Base-by-base conservation (phyloP, 129 eudicot genomes). In the Chrysanthemum seticuspe region DNA sequence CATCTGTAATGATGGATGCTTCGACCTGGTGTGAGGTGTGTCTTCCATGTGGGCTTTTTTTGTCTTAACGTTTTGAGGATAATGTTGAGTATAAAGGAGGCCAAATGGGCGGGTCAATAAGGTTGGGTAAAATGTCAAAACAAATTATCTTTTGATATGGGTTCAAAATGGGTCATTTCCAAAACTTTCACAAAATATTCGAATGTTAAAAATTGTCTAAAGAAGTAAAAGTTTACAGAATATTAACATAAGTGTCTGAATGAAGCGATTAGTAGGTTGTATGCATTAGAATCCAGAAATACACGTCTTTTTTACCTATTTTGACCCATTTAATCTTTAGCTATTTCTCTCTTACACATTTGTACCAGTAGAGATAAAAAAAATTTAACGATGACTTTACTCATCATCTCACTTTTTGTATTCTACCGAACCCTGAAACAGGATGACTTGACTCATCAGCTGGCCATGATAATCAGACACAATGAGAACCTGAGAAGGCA, bases 1-100 rank as follows among this genome's bases (percentile, higher is more conserved):
- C 97, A 78, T 94, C 97, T 78, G 98, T 94, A 62, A 94, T 94
- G 97, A 94, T 94, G 98, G 96, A 90, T 77, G 90, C 98, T 21
- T 94, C 98, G 19, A 82, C 96, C 82, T n/a, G 96, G 76, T 87
- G 97, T 78, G 98, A 94, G 97, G 98, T 71, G 78, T 80, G 91
- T 74, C 62, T 77, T 3, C 31, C 47, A 27, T 4, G 16, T 61
- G 66, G 25, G 11, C 93, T 94, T 59, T n/a, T n/a, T 56, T 56
- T 18, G 10, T 57, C 6, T 2, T 58, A 58, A 10, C n/a, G 2
- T 58, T 19, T 5, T 58, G 12, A 58, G 34, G 13, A 58, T 58
- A 56, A 19, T 58, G 63, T 58, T 58, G 2, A 10, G 25, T 58
- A 58, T 19, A 58, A 19, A 58, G 34, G 31, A 19, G 63, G 63